Percentiles rank a stretch among this genome's conserved stretches.
These are phyloP conservation scores for Zygoascus tannicola DNA, from an alignment of 805 yeast genomes.

Conservation along the genomic window DNA sequence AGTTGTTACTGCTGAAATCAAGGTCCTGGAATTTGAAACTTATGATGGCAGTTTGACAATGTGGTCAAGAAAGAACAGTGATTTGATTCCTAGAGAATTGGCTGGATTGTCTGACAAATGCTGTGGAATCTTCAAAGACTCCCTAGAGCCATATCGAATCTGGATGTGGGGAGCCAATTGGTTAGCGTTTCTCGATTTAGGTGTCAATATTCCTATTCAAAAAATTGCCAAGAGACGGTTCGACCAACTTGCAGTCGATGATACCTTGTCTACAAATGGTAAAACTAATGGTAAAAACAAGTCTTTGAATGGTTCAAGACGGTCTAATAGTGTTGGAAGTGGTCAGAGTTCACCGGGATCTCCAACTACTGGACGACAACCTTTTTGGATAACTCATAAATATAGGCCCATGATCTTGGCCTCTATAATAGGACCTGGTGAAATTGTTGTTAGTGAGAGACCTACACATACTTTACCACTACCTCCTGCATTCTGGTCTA, in stretches of 20 bases:
- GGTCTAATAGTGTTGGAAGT: neutral
- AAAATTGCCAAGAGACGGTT: slow-evolving; percentile 34
- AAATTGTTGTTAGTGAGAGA: slow-evolving; percentile 67
- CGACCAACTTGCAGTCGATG: slow-evolving; percentile 26
- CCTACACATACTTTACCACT: slow-evolving; percentile 45
- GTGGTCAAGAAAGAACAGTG: slow-evolving; percentile 78
- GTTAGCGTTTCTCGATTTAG: slow-evolving; percentile 65
- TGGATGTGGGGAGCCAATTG: slow-evolving; percentile 90
- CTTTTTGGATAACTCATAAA: slow-evolving; percentile 69
- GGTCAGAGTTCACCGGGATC: slow-evolving; percentile 1
- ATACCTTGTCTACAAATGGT: slow-evolving; percentile 6
- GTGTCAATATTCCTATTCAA: slow-evolving; percentile 43
- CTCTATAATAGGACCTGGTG: slow-evolving; percentile 43
- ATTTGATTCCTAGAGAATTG: slow-evolving; percentile 60
- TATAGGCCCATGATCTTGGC: slow-evolving; percentile 65
- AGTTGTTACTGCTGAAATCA: slow-evolving; percentile 65
- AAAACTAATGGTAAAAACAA: slow-evolving; percentile 13
- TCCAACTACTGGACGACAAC: slow-evolving; percentile 18
- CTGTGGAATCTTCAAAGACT: slow-evolving; percentile 55
- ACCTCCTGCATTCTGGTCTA: slow-evolving; percentile 32
- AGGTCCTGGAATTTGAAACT: slow-evolving; percentile 53
- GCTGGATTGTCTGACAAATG: slow-evolving; percentile 53
- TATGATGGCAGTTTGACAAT: slow-evolving; percentile 38
- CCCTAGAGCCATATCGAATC: slow-evolving; percentile 34
- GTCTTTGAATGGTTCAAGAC: neutral